A percentile compares a stretch with the other conserved stretches of the same genome.
phyloP scores from a whole-genome alignment of 495 filamentous ascomycete genomes.

The Achaetomiella virescens region DNA sequence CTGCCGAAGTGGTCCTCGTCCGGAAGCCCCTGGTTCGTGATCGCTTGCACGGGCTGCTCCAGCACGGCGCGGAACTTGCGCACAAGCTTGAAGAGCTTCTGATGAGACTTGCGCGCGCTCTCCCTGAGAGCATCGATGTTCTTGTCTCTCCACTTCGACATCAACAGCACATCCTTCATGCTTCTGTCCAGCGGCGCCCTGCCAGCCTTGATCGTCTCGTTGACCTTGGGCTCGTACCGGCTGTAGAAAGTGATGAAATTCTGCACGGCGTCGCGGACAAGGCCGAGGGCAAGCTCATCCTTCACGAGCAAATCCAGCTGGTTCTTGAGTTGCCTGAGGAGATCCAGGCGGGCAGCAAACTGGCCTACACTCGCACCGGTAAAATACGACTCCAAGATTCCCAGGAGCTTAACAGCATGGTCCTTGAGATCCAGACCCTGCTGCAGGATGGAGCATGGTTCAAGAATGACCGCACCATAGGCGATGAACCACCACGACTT shows the following conservation, averaged over 20 bases:
- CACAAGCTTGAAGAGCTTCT: slow-evolving; percentile 85
- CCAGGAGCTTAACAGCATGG: slow-evolving; percentile 62
- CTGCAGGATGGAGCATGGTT: slow-evolving; percentile 56
- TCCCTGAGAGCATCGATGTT: slow-evolving; percentile 84
- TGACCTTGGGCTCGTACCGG: slow-evolving; percentile 59
- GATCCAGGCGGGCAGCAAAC: slow-evolving; percentile 60
- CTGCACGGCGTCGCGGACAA: slow-evolving; percentile 54
- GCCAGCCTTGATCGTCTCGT: slow-evolving; percentile 55
- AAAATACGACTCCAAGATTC: slow-evolving; percentile 70
- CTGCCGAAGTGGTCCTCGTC: slow-evolving; percentile 32
- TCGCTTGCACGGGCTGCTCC: slow-evolving; percentile 57
- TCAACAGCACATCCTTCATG: slow-evolving; percentile 77
- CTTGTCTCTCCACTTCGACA: slow-evolving; percentile 95
- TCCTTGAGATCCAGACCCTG: slow-evolving; percentile 49
- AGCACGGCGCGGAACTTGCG: slow-evolving; percentile 77
- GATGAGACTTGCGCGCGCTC: slow-evolving; percentile 82
- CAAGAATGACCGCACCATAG: slow-evolving; percentile 78
- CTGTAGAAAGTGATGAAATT: slow-evolving; percentile 72
- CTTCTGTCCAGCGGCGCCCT: slow-evolving; percentile 68
- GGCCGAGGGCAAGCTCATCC: slow-evolving; percentile 48
- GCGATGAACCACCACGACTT: slow-evolving; percentile 95
- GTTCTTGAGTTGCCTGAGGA: slow-evolving; percentile 65
- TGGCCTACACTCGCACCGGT: slow-evolving; percentile 70
- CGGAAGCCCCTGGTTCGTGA: slow-evolving; percentile 62
- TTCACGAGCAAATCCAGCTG: slow-evolving; percentile 53